A percentile compares a stretch with the other conserved stretches of the same genome.
Evolutionary conservation across 1,284 basidiomycete genomes (phyloP).

Genomic region (Coniophora puteana): DNA sequence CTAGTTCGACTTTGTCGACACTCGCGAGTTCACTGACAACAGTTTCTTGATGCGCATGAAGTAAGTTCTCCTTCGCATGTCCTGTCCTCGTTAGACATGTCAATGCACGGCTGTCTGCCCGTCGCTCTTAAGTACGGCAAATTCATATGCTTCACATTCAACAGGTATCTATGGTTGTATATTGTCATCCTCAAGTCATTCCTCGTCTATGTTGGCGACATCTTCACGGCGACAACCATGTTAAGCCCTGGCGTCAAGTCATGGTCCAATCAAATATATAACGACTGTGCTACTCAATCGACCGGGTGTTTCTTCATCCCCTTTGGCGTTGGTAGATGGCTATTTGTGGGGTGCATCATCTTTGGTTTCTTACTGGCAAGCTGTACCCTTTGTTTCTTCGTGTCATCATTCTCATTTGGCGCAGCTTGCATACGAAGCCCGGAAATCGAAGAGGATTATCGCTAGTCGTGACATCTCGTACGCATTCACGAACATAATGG

Average conservation of each 20-base stretch:
- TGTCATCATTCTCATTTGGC: conserved; percentile 6
- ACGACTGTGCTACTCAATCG: conserved; percentile 58
- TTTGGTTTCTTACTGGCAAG: conserved; percentile 91
- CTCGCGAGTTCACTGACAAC: conserved; percentile 87
- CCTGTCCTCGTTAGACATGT: background rate
- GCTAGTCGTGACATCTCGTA: conserved; percentile 94
- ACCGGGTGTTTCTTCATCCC: conserved; percentile 83
- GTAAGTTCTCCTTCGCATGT: conserved; percentile 42
- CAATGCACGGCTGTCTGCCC: background rate
- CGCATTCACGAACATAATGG: conserved; percentile 96
- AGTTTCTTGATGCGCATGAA: conserved; percentile 83
- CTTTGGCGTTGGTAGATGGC: conserved; percentile 89
- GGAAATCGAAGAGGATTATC: conserved; percentile 92
- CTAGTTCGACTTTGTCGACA: conserved; percentile 97
- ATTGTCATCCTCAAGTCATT: conserved; percentile 91
- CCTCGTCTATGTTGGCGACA: conserved; percentile 95
- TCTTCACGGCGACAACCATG: conserved; percentile 96
- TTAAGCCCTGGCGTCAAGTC: conserved; percentile 86
- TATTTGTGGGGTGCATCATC: conserved; percentile 97
- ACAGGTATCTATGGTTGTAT: conserved; percentile 89
- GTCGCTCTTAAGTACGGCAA: background rate
- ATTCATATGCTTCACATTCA: background rate
- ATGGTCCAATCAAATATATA: conserved; percentile 90
- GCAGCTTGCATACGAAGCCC: conserved; percentile 85
- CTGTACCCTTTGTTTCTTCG: conserved; percentile 11